Evolutionary conservation across 23 red algal species (phyloP).

Genomic region (Gracilariopsis chorda): DNA sequence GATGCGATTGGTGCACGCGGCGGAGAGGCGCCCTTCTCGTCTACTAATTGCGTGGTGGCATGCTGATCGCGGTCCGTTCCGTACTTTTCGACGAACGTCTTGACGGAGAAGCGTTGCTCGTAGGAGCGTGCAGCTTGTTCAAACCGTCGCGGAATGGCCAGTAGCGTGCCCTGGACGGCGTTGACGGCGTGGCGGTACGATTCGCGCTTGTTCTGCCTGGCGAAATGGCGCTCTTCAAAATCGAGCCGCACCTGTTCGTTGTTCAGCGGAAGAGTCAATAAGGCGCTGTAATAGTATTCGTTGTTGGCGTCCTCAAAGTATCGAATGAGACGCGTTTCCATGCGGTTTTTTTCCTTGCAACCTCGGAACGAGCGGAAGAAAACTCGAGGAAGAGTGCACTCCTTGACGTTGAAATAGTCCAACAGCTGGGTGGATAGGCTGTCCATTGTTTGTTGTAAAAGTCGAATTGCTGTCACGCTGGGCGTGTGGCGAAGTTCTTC

Average conservation of each 20-base stretch:
- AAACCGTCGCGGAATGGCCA: slow-evolving; percentile 13
- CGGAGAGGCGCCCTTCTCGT: background rate
- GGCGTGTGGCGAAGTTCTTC: background rate
- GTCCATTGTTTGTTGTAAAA: slow-evolving; percentile 20
- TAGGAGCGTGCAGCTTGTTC: slow-evolving; percentile 1
- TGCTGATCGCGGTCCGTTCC: slow-evolving; percentile 17
- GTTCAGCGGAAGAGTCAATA: slow-evolving; percentile 36
- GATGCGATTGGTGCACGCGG: background rate
- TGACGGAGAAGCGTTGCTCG: slow-evolving; percentile 31
- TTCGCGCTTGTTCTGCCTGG: background rate
- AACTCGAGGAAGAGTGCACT: slow-evolving; percentile 4
- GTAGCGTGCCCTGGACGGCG: background rate
- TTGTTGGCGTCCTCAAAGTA: background rate
- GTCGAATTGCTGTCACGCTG: background rate
- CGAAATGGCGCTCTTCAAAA: slow-evolving; percentile 35
- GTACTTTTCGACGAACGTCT: slow-evolving; percentile 31
- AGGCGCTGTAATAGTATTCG: slow-evolving; percentile 25
- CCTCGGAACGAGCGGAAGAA: slow-evolving; percentile 6
- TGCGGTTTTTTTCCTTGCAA: slow-evolving; percentile 4
- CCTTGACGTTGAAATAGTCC: slow-evolving; percentile 38
- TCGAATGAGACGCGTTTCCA: slow-evolving; percentile 10
- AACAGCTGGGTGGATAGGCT: background rate
- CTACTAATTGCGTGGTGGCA: background rate
- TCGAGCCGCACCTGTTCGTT: slow-evolving; percentile 34
- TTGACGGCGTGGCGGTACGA: slow-evolving; percentile 4